A percentile compares a stretch with the other conserved stretches of the same genome.
Conservation (phyloP, 257 asterid species). For the Marsdenia floribunda region DNA sequence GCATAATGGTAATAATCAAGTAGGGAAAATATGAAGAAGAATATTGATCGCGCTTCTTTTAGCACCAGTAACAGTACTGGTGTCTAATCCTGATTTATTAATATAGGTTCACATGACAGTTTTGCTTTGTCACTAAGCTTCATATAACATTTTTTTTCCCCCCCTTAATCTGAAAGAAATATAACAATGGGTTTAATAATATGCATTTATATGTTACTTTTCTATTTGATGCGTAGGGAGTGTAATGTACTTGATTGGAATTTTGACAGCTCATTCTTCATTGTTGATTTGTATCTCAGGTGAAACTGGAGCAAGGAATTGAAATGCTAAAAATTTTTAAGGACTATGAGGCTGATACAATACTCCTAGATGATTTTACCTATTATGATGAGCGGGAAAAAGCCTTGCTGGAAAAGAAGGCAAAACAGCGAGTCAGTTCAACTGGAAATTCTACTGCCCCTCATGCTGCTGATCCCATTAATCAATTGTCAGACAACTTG, state of each 20-base stretch:
- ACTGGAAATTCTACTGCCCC: constrained; percentile 39
- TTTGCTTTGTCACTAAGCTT: not conserved
- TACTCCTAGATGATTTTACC: constrained; percentile 84
- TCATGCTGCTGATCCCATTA: constrained; percentile 52
- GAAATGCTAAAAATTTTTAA: constrained; percentile 90
- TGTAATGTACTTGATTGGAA: constrained; percentile 1
- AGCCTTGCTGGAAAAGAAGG: constrained; percentile 67
- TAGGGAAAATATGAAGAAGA: not conserved
- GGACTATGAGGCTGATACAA: constrained; percentile 76
- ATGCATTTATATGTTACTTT: not conserved
- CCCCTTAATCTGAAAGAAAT: no score
- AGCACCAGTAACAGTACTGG: not conserved
- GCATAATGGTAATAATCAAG: no score
- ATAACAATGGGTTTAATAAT: no score
- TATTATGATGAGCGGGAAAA: constrained; percentile 89
- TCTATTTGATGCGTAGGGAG: not conserved
- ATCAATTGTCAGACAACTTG: constrained; percentile 66
- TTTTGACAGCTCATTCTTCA: not conserved
- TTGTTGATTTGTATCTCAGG: constrained; percentile 43
- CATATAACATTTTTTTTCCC: no score
- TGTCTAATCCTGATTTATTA: not conserved
- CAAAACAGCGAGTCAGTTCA: constrained; percentile 54
- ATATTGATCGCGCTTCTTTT: not conserved
- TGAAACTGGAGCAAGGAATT: constrained; percentile 78
- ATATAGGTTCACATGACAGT: not conserved